Conservation (phyloP, 371 early-diverging fungal genomes). For the Mucor piriformis region DNA sequence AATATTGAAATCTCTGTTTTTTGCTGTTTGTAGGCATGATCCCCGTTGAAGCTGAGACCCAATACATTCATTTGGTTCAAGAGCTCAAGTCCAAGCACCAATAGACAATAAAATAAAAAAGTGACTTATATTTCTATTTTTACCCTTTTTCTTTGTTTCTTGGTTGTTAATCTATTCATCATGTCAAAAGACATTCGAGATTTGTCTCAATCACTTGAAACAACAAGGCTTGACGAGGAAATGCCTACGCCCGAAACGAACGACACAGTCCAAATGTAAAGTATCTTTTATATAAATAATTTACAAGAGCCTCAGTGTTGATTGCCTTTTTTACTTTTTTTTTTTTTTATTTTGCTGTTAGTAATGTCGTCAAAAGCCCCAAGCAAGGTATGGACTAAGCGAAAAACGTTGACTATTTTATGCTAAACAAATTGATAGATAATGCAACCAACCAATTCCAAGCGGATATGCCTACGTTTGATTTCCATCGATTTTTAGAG, state of each 20-base stretch:
- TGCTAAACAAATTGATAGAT: too few relatives aligned
- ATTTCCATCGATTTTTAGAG: constrained; percentile 73
- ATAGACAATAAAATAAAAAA: constrained; percentile 8
- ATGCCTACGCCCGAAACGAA: not conserved
- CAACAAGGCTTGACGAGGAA: not conserved
- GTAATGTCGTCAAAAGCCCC: not conserved
- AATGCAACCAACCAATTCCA: constrained; percentile 8
- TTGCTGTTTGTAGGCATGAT: constrained; percentile 16
- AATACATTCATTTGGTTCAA: constrained; percentile 80
- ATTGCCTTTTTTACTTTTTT: too few relatives aligned
- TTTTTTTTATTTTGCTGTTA: not conserved
- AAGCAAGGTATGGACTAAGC: not conserved
- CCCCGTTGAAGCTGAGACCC: constrained; percentile 67
- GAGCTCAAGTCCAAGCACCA: constrained; percentile 51
- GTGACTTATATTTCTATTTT: constrained; percentile 5
- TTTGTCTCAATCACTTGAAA: constrained; percentile 1
- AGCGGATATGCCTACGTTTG: constrained; percentile 50
- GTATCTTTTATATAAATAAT: not conserved
- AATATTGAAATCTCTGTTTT: not conserved
- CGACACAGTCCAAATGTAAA: not conserved
- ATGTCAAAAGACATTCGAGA: constrained; percentile 18
- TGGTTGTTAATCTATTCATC: not conserved
- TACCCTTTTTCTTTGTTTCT: constrained; percentile 3
- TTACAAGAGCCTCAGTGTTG: not conserved
- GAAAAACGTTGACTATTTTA: too few relatives aligned